Conservation (phyloP, 164 flowering plant genomes). For the Aristolochia californica region DNA sequence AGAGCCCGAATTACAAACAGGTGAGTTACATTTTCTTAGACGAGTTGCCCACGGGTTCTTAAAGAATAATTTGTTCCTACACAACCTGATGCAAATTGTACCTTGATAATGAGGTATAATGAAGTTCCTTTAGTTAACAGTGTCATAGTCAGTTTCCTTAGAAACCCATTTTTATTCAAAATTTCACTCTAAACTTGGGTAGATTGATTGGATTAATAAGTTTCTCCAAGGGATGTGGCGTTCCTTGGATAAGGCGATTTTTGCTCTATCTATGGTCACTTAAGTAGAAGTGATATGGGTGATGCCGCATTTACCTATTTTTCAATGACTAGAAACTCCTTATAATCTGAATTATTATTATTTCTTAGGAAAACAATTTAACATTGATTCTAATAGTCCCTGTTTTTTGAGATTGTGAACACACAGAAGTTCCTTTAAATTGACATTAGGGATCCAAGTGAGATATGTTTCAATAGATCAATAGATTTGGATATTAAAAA, state of each 20-base stretch:
- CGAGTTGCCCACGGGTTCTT: too few species aligned
- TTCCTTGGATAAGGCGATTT: slow-evolving; percentile 50
- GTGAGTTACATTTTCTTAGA: slow-evolving; percentile 21
- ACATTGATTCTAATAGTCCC: too few species aligned
- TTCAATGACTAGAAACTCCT: background rate
- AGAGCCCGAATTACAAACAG: slow-evolving; percentile 66
- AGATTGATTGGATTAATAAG: slow-evolving; percentile 43
- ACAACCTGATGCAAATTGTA: too few species aligned
- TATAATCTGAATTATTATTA: background rate
- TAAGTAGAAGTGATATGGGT: background rate
- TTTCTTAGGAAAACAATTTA: too few species aligned
- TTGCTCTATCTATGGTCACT: background rate
- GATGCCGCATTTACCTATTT: background rate
- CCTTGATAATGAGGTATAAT: too few species aligned
- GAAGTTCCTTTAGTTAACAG: background rate
- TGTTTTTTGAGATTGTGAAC: too few species aligned
- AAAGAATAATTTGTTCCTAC: too few species aligned
- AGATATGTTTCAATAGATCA: too few species aligned
- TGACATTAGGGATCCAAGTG: too few species aligned
- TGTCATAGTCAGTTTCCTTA: too few species aligned
- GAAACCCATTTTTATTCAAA: background rate
- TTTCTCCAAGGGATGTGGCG: slow-evolving; percentile 72
- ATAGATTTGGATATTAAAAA: too few species aligned
- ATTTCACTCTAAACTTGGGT: background rate
- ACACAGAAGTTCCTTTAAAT: too few species aligned